Evolutionary conservation across 225 moss, liverwort and hornwort genomes (phyloP).

Genomic region (Pseudoscleropodium purum): DNA sequence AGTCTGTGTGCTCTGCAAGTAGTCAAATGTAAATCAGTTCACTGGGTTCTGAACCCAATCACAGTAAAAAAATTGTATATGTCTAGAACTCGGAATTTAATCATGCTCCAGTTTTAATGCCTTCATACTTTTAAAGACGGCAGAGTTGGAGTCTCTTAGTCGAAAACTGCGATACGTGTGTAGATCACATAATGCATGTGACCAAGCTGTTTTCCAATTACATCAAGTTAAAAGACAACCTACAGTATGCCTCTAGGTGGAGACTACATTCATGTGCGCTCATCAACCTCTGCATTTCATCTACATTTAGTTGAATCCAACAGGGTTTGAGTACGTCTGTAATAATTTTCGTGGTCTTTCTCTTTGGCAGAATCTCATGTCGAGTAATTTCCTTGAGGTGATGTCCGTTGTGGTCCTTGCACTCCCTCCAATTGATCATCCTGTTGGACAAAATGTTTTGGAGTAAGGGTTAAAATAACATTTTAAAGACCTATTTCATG

Average conservation of each 20-base stretch:
- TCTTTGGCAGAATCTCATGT: not conserved
- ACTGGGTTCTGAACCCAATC: conserved; percentile 23
- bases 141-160: not conserved
- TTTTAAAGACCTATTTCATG: no score
- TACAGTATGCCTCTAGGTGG: not conserved
- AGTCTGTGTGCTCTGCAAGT: conserved; percentile 16
- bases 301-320: not conserved
- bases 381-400: not conserved
- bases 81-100: conserved; percentile 7
- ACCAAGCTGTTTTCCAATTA: not conserved
- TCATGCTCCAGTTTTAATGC: not conserved
- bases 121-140: not conserved
- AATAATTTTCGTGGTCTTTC: not conserved
- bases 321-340: not conserved
- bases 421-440: no score
- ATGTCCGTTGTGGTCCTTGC: not conserved
- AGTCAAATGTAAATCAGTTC: conserved; percentile 29
- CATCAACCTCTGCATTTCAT: not conserved
- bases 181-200: not conserved
- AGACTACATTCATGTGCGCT: not conserved
- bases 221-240: not conserved
- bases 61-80: conserved; percentile 23
- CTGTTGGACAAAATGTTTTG: no score
- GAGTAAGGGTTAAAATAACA: no score
- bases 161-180: not conserved